These are phyloP conservation scores for Trypanosoma conorhini DNA, from an alignment of 208 protist genomes.

Conservation along the genomic window DNA sequence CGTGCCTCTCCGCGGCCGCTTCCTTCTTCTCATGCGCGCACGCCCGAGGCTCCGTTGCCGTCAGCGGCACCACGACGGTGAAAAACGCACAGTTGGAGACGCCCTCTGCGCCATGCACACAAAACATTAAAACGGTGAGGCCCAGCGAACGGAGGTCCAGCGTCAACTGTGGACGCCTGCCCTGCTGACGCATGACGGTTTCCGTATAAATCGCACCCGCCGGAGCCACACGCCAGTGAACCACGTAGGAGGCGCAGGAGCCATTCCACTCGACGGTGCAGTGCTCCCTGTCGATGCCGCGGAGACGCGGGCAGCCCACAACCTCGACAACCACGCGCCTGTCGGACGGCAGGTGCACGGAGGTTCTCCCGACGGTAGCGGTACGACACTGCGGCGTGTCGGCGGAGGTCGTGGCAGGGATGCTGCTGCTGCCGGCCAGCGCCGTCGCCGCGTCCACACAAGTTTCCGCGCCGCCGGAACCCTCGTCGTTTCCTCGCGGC, in stretches of 20 bases:
- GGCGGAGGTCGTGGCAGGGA: too few species aligned
- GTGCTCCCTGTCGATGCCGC: neutral
- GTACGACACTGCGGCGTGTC: too few species aligned
- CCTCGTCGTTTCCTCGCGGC: neutral
- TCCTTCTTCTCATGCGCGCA: neutral
- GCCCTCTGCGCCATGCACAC: constrained; percentile 13
- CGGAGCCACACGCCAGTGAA: constrained; percentile 21
- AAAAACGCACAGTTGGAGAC: constrained; percentile 23
- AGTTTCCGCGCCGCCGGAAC: neutral
- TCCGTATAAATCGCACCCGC: constrained; percentile 14
- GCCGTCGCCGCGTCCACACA: too few species aligned
- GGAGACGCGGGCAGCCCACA: constrained; percentile 17
- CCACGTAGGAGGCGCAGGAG: constrained; percentile 12
- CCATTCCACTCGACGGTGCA: constrained; percentile 24
- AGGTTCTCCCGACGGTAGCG: neutral
- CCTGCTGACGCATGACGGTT: neutral
- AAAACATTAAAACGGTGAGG: constrained; percentile 18
- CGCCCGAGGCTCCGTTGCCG: neutral
- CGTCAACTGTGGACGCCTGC: neutral
- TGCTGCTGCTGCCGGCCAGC: too few species aligned
- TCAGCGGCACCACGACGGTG: constrained; percentile 20
- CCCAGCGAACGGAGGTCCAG: constrained; percentile 12
- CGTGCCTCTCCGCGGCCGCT: neutral
- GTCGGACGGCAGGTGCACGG: neutral
- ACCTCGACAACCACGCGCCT: constrained; percentile 14